Percentiles rank a stretch among this genome's conserved stretches.
Evolutionary conservation across 805 yeast species (phyloP).

Genomic region (Saturnispora ahearnii): DNA sequence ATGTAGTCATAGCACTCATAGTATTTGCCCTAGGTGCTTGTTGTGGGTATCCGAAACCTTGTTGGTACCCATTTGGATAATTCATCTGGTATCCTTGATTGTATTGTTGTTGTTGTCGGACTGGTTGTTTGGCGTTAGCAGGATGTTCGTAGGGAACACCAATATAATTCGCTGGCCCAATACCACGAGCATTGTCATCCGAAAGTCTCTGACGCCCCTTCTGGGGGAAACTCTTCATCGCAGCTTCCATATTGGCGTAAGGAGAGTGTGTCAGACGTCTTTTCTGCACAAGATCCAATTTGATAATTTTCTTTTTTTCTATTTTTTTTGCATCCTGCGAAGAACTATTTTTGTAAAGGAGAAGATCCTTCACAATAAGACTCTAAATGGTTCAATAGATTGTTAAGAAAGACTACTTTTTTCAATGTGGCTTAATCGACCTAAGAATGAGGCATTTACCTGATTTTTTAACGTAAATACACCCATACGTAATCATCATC

Average conservation of each 20-base stretch:
- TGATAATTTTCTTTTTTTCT: not conserved
- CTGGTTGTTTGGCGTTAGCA: constrained; percentile 15
- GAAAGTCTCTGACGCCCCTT: not conserved
- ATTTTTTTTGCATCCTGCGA: not conserved
- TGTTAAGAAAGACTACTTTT: too few relatives aligned
- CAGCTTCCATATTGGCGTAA: constrained; percentile 5
- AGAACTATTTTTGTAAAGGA: not conserved
- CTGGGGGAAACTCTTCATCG: constrained; percentile 4
- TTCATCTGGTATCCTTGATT: constrained; percentile 8
- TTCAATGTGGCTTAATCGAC: too few relatives aligned
- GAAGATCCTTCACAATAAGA: too few relatives aligned
- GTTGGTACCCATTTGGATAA: not conserved
- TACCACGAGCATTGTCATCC: constrained; percentile 13
- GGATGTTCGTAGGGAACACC: constrained; percentile 38
- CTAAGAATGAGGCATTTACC: too few relatives aligned
- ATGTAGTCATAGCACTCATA: constrained; percentile 1
- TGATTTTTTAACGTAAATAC: too few relatives aligned
- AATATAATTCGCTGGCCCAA: constrained; percentile 36
- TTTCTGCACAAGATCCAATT: too few relatives aligned
- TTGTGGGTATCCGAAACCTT: constrained; percentile 3
- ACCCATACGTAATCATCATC: too few relatives aligned
- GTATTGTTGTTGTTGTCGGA: constrained; percentile 14
- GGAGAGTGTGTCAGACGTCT: too few relatives aligned
- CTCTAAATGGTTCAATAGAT: too few relatives aligned
- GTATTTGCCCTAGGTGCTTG: constrained; percentile 2